Evolutionary conservation across 2,329 filamentous ascomycete species (phyloP).

Genomic region (Arthrocladium fulminans): DNA sequence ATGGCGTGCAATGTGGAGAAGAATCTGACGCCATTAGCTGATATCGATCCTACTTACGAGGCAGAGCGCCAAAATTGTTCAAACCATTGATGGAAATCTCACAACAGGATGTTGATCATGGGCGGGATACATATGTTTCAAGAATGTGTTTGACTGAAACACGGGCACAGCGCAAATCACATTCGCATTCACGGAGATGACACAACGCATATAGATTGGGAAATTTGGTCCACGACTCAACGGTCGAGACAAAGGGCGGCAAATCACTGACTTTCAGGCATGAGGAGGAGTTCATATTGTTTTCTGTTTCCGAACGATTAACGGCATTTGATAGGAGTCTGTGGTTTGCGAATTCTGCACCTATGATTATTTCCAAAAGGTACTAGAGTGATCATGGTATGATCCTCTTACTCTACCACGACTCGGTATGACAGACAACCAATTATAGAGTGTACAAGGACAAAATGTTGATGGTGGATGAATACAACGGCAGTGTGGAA

Average conservation of each 20-base stretch:
- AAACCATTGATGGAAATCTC: conserved; percentile 40
- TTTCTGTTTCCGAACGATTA: neutral
- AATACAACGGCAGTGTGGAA: no score
- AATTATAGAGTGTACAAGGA: conserved; percentile 10
- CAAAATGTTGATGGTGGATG: neutral
- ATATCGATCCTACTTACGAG: conserved; percentile 60
- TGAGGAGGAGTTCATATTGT: neutral
- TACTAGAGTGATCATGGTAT: neutral
- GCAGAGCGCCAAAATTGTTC: conserved; percentile 59
- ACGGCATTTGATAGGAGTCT: conserved; percentile 7
- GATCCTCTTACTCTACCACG: conserved; percentile 1
- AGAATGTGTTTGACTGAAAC: neutral
- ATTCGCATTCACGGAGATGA: neutral
- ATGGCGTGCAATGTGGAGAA: conserved; percentile 56
- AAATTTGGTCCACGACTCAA: neutral
- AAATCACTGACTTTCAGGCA: neutral
- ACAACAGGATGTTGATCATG: neutral
- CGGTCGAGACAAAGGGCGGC: neutral
- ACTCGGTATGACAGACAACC: neutral
- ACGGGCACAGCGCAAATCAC: neutral
- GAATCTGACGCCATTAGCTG: conserved; percentile 59
- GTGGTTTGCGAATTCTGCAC: neutral
- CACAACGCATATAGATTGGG: conserved; percentile 8
- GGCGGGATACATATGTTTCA: neutral
- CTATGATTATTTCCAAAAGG: neutral